Evolutionary conservation across 441 rosid species (phyloP).

Genomic region (Populus hybrid): DNA sequence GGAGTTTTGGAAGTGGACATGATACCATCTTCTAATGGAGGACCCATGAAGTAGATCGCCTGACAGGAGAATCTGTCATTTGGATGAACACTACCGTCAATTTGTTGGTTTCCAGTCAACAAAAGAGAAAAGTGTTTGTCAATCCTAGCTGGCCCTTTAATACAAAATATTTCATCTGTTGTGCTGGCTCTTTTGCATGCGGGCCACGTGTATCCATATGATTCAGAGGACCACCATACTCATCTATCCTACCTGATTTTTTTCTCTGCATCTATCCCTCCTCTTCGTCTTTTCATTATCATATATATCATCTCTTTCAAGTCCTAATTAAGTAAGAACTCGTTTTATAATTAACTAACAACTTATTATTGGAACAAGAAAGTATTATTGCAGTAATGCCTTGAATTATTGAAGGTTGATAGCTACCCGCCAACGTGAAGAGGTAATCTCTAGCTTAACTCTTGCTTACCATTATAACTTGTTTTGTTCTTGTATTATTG

Average conservation of each 20-base stretch:
- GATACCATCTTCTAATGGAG: neutral
- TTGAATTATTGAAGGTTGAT: neutral
- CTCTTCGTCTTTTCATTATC: neutral
- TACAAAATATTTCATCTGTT: conserved; percentile 17
- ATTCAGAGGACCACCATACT: conserved; percentile 22
- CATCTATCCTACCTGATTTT: neutral
- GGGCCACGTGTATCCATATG: conserved; percentile 32
- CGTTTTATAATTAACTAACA: neutral
- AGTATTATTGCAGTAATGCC: neutral
- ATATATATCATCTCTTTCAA: neutral
- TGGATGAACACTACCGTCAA: conserved; percentile 23
- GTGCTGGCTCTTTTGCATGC: conserved; percentile 33
- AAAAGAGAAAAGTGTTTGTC: conserved; percentile 16
- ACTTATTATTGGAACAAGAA: neutral
- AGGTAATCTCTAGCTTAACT: neutral
- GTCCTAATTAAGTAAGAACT: neutral
- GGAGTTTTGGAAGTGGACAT: neutral
- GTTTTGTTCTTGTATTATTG: neutral
- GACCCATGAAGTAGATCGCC: conserved; percentile 40
- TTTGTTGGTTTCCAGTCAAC: conserved; percentile 26
- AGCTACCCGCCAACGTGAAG: neutral
- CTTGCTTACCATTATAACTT: neutral
- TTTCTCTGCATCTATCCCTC: neutral
- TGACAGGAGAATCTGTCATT: conserved; percentile 38
- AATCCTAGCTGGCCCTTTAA: conserved; percentile 40